phyloP scores from a whole-genome alignment of 768 basidiomycete genomes.

The Hericium alpestre region DNA sequence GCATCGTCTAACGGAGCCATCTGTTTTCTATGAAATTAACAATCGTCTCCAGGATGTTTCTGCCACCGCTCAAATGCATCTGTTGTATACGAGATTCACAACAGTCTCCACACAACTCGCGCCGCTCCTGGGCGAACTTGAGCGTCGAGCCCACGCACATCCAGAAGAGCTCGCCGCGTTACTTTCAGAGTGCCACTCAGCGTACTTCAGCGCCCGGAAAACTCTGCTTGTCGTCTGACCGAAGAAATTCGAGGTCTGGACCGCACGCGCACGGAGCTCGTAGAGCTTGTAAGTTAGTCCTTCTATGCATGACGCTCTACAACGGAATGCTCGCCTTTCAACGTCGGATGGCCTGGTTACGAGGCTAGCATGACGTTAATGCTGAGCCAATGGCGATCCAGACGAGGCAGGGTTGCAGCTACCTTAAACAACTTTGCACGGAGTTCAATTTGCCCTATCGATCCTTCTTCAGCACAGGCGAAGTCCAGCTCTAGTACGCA shows the following conservation, averaged over 20 bases:
- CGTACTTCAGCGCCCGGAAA: constrained; percentile 72
- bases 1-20: neutral
- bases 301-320: neutral
- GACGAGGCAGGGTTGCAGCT: constrained; percentile 88
- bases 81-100: constrained; percentile 84
- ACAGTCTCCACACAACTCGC: constrained; percentile 60
- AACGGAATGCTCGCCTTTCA: no score
- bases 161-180: constrained; percentile 80
- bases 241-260: constrained; percentile 81
- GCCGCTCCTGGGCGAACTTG: constrained; percentile 77
- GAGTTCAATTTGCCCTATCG: constrained; percentile 84
- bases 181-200: constrained; percentile 75
- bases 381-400: constrained; percentile 19
- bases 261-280: constrained; percentile 69
- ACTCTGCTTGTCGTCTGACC: constrained; percentile 62
- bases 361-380: constrained; percentile 1
- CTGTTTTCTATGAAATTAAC: neutral
- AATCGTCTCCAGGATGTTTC: neutral
- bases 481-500: constrained; percentile 59
- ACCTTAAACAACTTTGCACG: constrained; percentile 82
- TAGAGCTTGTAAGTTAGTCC: constrained; percentile 56
- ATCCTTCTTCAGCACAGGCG: constrained; percentile 81
- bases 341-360: no score
- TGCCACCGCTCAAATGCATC: constrained; percentile 75
- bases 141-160: constrained; percentile 61